These are phyloP conservation scores for Mycothermus thermophilus DNA, from an alignment of 495 filamentous ascomycete genomes.

Conservation along the genomic window DNA sequence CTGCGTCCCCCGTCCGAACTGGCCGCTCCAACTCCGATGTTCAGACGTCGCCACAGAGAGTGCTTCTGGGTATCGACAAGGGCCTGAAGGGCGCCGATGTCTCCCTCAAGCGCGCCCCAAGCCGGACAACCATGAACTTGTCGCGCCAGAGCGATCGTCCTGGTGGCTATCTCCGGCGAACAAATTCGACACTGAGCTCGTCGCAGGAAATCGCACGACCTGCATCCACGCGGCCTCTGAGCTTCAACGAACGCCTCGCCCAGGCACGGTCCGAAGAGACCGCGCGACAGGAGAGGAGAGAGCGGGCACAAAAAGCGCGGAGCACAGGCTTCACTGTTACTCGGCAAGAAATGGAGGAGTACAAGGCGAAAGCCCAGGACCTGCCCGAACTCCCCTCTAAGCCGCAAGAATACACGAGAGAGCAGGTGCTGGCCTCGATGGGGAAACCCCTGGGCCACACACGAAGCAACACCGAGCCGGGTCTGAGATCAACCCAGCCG, in stretches of 20 bases:
- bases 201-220: constrained; percentile 15
- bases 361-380: constrained; percentile 46
- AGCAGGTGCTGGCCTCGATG: constrained; percentile 45
- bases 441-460: constrained; percentile 16
- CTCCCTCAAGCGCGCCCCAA: constrained; percentile 65
- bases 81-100: constrained; percentile 69
- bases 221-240: constrained; percentile 51
- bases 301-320: constrained; percentile 42
- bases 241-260: constrained; percentile 78
- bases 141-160: constrained; percentile 10
- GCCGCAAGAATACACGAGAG: constrained; percentile 42
- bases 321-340: constrained; percentile 61
- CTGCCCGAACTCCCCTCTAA: constrained; percentile 35
- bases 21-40: constrained; percentile 26
- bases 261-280: constrained; percentile 46
- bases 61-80: constrained; percentile 80
- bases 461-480: constrained; percentile 42
- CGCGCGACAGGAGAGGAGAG: constrained; percentile 38
- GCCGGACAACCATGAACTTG: constrained; percentile 22
- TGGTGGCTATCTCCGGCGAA: constrained; percentile 31
- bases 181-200: constrained; percentile 22
- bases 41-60: constrained; percentile 64
- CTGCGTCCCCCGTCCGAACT: constrained; percentile 59
- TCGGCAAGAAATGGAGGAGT: constrained; percentile 48
- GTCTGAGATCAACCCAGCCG: constrained; percentile 16